These are phyloP conservation scores for Claviceps paspali DNA, from an alignment of 2,329 filamentous ascomycete genomes.

Conservation along the genomic window DNA sequence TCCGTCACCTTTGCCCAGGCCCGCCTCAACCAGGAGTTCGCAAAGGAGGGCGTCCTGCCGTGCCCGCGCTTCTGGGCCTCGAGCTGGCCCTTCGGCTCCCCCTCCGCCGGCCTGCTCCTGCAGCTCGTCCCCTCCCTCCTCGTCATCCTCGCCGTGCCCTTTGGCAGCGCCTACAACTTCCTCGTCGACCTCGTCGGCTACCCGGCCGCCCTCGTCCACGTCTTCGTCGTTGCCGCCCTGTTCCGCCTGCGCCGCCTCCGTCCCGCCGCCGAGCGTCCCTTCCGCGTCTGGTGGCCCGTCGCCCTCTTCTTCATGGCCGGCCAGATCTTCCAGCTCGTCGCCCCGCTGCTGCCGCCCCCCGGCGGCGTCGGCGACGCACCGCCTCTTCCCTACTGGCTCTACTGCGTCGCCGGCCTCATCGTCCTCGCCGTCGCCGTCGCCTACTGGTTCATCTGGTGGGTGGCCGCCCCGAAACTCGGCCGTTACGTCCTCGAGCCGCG, in stretches of 20 bases:
- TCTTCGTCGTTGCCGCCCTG: conserved; percentile 7
- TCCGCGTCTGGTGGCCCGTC: conserved; percentile 10
- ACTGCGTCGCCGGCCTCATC: conserved; percentile 10
- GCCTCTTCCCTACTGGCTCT: conserved; percentile 11
- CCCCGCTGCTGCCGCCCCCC: conserved; percentile 10
- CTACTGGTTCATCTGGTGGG: conserved; percentile 12
- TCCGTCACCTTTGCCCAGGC: conserved; percentile 45
- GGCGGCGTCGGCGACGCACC: conserved; percentile 10
- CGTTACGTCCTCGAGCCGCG: conserved; percentile 8
- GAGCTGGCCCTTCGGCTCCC: conserved; percentile 51
- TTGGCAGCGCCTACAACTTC: conserved; percentile 55
- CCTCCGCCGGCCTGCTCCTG: conserved; percentile 26
- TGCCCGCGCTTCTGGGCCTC: conserved; percentile 54
- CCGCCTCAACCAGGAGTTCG: conserved; percentile 48
- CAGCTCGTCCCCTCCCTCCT: conserved; percentile 25
- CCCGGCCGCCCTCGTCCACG: conserved; percentile 2
- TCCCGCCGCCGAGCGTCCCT: conserved; percentile 8
- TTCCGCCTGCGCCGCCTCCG: conserved; percentile 9
- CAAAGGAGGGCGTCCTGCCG: conserved; percentile 53
- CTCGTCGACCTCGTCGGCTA: conserved; percentile 32
- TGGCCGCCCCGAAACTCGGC: conserved; percentile 8
- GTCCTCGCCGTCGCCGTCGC: conserved; percentile 8
- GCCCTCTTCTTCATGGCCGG: conserved; percentile 10
- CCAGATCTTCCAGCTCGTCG: conserved; percentile 10
- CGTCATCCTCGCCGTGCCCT: conserved; percentile 49